Evolutionary conservation across 2,329 filamentous ascomycete species (phyloP), one percentile per base, ranked within the genome.

Genomic region (Erysiphe neolycopersici): DNA sequence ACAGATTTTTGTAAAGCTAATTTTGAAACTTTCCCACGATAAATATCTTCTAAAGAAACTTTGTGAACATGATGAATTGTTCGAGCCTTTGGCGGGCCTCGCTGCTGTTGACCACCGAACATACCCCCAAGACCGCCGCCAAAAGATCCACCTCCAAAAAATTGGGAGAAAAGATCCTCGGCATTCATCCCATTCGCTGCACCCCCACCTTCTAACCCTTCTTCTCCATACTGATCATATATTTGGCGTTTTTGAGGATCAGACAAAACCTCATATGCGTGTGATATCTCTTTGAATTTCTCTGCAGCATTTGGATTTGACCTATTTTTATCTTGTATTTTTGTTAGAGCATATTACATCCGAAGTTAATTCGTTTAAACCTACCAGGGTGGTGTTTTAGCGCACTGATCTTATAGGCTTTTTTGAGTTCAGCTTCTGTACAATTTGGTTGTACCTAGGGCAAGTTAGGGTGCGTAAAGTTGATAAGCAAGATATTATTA

Each of bases 1-100:
- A 98, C 78, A 12, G 87, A 95, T 59, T 93, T 91, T 64, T 98
- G 89, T 38, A 98, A 71, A 29, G 89, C 91, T 43, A 98, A 71
- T 66, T 98, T 98, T 45, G 87, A 95, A 49, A 93, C 74, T 69
- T 98, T 98, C 59, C 89, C 89, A 50, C 81, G 78, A 71, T 98
- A 98, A 59, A 98, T 84, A 54, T 98, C 89, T 64, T 98, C 89
- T 43, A 98, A 73, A 12, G 83, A 85, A 47, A 98, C 89, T 64
- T 94, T 94, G 76, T 95, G 89, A 42, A 89, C 85, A 65, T 98
- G 89, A 63, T 92, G 82, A 54, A 98, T 98, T 46, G 87, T 93
- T 53, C 89, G 78, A 41, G 89, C 87, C 69, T 98, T 77, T 48
- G 70, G 66, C 30, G 87, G 87, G 16, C 85, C 87, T 45, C 75